Evolutionary conservation across 352 stramenopile species (phyloP), one percentile per base, ranked within the genome.

Genomic region (Albugo laibachii): DNA sequence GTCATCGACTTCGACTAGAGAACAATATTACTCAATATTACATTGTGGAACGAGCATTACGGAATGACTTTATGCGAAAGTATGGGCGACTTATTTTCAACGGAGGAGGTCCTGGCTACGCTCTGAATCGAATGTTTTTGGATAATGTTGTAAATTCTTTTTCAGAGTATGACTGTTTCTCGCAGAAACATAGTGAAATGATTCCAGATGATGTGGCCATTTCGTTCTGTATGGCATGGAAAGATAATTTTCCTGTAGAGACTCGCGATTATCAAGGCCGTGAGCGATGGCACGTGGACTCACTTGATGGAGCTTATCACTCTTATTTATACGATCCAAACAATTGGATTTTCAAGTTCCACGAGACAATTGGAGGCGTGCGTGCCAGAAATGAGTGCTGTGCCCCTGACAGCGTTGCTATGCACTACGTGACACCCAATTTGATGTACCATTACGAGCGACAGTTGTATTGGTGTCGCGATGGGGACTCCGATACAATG

Each of bases 161-260:
- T 18, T 56, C 65, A 1, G 59, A 79, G 20, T 62, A 54, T 52
- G 72, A 49, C 21, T 89, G 76, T 35, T 47, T 89, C 18, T 83
- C 69, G 20, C 69, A 84, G 46, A 48, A 49, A 39, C 62, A 66
- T 53, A 83, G 69, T 40, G 59, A 73, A 47, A 84, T 80, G 71
- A 58, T 89, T 34, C 73, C 76, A 4, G 73, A 89, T 45, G 76
- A 89, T 44, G 65, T 65, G 24, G 71, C 70, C 39, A 82, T 89
- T 46, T 82, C 76, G 51, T 89, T 83, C 54, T 89, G 76, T 38
- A 83, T 89, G 70, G 83, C 82, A 66, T 89, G 73, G 73, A 47
- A 83, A 50, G 54, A 65, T 50, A 62, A 81, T 10, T 82, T 65
- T 21, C 73, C 76, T 1, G 81, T 68, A 62, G 73, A 84, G 49